Base-by-base conservation (phyloP, 306 rosid species). In the Lathyrus aphaca region DNA sequence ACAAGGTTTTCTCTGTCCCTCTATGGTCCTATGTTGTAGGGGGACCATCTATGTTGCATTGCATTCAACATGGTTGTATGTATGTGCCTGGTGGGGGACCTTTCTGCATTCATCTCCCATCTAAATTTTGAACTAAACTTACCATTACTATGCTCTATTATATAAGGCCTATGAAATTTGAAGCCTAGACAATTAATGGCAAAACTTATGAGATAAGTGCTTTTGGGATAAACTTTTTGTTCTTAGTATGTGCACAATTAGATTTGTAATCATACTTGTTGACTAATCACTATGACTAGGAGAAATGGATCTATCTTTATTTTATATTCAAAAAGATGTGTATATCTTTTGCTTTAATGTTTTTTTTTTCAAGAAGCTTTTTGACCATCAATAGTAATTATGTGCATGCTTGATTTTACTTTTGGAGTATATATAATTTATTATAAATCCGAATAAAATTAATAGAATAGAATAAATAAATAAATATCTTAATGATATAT, bases 381-480 rank as follows among this genome's bases (percentile, higher is more conserved):
- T 88, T 88, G 86, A 88, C 88, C 89, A 84, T 66, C 84, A 56
- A 69, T 77, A 78, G 50, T 73, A 16, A 76, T 68, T 25, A 78
- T 40, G 38, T 61, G 38, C 38, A 57, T 66, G 61, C 66, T 59
- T 23, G 37, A 11, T 54, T 54, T 54, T 54, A 7, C 39, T 32
- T 32, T 32, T 32, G 2, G 9, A 32, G 38, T 32, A 32, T 6
- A 6, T 6, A 32, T 1, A 32, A 32, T 32, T 32, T 7, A 30
- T 30, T 1, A 30, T 30, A 30, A n/a, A n/a, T n/a, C n/a, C n/a
- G n/a, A n/a, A n/a, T n/a, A n/a, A n/a, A n/a, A n/a, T n/a, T n/a
- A n/a, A n/a, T n/a, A n/a, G n/a, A n/a, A n/a, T n/a, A n/a, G n/a
- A n/a, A n/a, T n/a, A n/a, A n/a, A n/a, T n/a, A n/a, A n/a, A n/a